Percentiles rank a stretch among this genome's conserved stretches.
These are phyloP conservation scores for Claviceps quebecensis DNA, from an alignment of 2,329 filamentous ascomycete genomes.

Conservation along the genomic window DNA sequence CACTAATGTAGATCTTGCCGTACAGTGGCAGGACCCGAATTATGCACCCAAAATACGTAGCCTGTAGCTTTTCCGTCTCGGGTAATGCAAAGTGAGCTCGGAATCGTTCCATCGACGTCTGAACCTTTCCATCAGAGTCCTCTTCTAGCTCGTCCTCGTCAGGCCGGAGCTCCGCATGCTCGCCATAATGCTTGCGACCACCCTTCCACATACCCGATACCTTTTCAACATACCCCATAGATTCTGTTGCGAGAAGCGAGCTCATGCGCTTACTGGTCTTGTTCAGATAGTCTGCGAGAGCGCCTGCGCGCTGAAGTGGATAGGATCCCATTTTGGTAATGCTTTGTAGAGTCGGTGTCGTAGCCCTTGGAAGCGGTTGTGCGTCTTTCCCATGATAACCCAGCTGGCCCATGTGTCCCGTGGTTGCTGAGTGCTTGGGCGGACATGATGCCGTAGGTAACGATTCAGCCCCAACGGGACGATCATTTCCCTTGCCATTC, in stretches of 20 bases:
- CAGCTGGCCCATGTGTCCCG: slow-evolving; percentile 21
- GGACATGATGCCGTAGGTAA: slow-evolving; percentile 5
- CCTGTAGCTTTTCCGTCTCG: slow-evolving; percentile 65
- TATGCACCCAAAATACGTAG: slow-evolving; percentile 87
- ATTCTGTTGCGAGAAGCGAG: slow-evolving; percentile 69
- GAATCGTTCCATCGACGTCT: slow-evolving; percentile 66
- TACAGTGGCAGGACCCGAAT: slow-evolving; percentile 82
- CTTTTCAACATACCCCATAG: slow-evolving; percentile 93
- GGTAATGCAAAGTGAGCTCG: slow-evolving; percentile 84
- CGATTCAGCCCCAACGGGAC: slow-evolving; percentile 4
- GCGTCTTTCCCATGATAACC: slow-evolving; percentile 12
- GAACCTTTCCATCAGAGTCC: slow-evolving; percentile 48
- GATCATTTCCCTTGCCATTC: slow-evolving; percentile 9
- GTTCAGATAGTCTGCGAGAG: slow-evolving; percentile 68
- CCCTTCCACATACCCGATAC: slow-evolving; percentile 96
- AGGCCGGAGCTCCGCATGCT: slow-evolving; percentile 34
- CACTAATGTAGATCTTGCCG: slow-evolving; percentile 90
- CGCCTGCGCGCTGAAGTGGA: slow-evolving; percentile 70
- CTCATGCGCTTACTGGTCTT: slow-evolving; percentile 70
- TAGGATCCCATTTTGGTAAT: slow-evolving; percentile 53
- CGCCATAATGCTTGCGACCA: slow-evolving; percentile 75
- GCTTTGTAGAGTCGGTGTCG: slow-evolving; percentile 34
- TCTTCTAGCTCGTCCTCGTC: slow-evolving; percentile 43
- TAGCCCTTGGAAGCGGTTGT: slow-evolving; percentile 9
- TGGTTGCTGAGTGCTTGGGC: slow-evolving; percentile 22